These are phyloP conservation scores for Rhododendron kiyosumense DNA, from an alignment of 148 eudicot species.

Conservation along the genomic window DNA sequence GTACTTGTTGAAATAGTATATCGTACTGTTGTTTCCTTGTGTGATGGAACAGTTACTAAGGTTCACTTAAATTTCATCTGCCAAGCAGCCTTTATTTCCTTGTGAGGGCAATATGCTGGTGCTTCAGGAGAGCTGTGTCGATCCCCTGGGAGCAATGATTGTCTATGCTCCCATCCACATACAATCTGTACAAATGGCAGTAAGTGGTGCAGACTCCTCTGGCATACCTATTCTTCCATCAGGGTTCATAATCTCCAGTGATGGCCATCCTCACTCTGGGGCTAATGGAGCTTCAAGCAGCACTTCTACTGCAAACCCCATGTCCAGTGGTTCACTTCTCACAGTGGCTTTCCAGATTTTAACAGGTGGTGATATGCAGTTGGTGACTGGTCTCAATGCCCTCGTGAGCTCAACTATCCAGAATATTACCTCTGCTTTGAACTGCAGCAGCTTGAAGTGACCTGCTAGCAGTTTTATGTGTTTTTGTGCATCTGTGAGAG, in stretches of 20 bases:
- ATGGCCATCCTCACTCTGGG: slow-evolving; percentile 18
- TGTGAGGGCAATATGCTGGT: slow-evolving; percentile 20
- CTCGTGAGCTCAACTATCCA: slow-evolving; percentile 19
- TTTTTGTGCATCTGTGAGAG: background rate
- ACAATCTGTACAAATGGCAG: background rate
- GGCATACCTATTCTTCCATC: slow-evolving; percentile 42
- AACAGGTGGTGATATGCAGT: slow-evolving; percentile 2
- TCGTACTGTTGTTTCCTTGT: background rate
- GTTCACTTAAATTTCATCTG: background rate
- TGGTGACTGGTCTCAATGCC: slow-evolving; percentile 12
- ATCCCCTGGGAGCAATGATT: slow-evolving; percentile 28
- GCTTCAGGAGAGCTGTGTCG: slow-evolving; percentile 41
- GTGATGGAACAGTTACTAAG: background rate
- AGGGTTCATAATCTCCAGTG: slow-evolving; percentile 33
- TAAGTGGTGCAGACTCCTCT: slow-evolving; percentile 23
- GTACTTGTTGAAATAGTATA: background rate
- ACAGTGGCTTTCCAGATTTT: slow-evolving; percentile 40
- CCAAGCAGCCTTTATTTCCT: slow-evolving; percentile 28
- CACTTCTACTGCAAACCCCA: slow-evolving; percentile 16
- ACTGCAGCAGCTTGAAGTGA: background rate
- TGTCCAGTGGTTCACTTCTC: slow-evolving; percentile 32
- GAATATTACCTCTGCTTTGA: slow-evolving; percentile 21
- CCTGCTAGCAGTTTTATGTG: background rate
- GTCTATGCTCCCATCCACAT: slow-evolving; percentile 37
- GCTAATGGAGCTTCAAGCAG: background rate